Conservation (phyloP, 495 filamentous ascomycete species). For the Pyronema domesticum region DNA sequence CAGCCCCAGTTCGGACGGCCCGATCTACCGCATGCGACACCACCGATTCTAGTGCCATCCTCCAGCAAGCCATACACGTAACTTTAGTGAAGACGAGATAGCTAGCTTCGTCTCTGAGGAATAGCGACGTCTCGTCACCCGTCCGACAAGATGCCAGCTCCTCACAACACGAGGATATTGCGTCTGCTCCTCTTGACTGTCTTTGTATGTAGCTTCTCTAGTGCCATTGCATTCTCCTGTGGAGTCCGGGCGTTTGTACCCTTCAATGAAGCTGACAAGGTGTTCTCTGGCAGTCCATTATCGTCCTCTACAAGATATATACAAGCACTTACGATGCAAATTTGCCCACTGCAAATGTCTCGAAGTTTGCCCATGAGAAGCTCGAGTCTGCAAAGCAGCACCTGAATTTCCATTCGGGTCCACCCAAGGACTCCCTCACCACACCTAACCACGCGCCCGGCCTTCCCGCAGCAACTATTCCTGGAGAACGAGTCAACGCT, state of each 20-base stretch:
- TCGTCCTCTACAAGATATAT: slow-evolving; percentile 24
- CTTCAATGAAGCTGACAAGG: neutral
- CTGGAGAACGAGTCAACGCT: slow-evolving; percentile 66
- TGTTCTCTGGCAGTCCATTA: slow-evolving; percentile 13
- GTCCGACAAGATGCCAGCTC: slow-evolving; percentile 14
- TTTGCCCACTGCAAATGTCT: slow-evolving; percentile 11
- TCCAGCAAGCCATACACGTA: too few relatives aligned
- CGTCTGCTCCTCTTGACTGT: slow-evolving; percentile 81
- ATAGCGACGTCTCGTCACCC: too few relatives aligned
- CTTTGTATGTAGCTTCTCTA: slow-evolving; percentile 42
- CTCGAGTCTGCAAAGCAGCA: neutral
- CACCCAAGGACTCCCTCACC: neutral
- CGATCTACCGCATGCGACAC: too few relatives aligned
- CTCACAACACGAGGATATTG: slow-evolving; percentile 30
- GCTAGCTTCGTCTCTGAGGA: too few relatives aligned
- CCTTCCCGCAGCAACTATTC: slow-evolving; percentile 33
- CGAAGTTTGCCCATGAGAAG: slow-evolving; percentile 13
- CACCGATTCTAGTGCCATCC: too few relatives aligned
- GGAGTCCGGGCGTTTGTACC: neutral
- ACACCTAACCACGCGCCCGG: slow-evolving; percentile 1
- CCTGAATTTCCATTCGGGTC: neutral
- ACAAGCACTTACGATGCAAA: slow-evolving; percentile 26
- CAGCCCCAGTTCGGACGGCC: too few relatives aligned
- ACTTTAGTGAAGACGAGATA: too few relatives aligned
- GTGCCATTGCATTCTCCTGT: too few relatives aligned